Conservation (phyloP, 208 protist genomes). For the Trypanosomatidae sp. region DNA sequence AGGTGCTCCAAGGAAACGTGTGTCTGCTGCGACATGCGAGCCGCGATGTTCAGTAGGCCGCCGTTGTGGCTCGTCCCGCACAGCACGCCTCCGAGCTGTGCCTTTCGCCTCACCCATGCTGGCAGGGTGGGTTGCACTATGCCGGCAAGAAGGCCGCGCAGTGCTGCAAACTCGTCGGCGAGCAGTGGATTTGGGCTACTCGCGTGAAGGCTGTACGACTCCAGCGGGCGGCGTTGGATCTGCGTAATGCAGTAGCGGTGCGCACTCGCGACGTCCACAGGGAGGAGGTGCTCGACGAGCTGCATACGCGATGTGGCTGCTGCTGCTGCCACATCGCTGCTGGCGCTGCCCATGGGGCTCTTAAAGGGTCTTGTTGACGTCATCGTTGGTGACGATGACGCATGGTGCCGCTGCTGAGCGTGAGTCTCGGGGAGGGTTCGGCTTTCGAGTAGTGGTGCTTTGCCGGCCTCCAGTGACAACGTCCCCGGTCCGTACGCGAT, state of each 20-base stretch:
- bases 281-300: conserved; percentile 44
- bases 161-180: conserved; percentile 46
- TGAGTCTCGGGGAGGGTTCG: neutral
- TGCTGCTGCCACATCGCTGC: neutral
- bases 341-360: neutral
- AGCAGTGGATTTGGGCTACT: conserved; percentile 82
- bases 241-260: conserved; percentile 59
- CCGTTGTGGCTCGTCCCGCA: conserved; percentile 72
- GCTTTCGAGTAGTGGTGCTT: neutral
- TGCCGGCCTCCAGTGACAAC: neutral
- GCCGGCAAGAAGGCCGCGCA: conserved; percentile 40
- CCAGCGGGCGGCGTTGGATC: conserved; percentile 52
- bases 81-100: conserved; percentile 59
- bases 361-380: neutral
- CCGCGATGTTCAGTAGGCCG: conserved; percentile 74
- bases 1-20: conserved; percentile 67
- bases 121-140: conserved; percentile 41
- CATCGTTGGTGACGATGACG: neutral
- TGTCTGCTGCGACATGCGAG: conserved; percentile 70
- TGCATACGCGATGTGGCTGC: neutral
- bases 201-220: conserved; percentile 27
- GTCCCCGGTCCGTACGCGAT: conserved; percentile 7
- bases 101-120: conserved; percentile 60
- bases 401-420: neutral
- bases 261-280: conserved; percentile 47